These are phyloP conservation scores for Thielaviopsis musarum DNA, from an alignment of 2,329 filamentous ascomycete genomes.

Conservation along the genomic window DNA sequence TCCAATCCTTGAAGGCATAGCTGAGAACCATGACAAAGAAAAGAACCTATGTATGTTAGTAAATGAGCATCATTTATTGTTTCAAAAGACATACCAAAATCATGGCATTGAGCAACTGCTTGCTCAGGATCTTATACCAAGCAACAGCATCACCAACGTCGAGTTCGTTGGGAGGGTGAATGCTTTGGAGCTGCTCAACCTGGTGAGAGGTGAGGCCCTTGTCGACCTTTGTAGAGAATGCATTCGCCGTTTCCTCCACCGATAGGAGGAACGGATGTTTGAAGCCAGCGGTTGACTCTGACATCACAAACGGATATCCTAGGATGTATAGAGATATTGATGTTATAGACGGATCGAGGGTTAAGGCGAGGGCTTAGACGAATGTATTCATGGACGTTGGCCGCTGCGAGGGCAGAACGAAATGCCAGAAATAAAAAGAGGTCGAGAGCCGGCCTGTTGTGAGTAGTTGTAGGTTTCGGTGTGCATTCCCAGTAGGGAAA, in stretches of 20 bases:
- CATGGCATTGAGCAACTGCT: constrained; percentile 65
- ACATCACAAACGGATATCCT: background rate
- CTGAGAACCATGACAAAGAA: constrained; percentile 60
- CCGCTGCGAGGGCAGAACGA: background rate
- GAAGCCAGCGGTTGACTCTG: constrained; percentile 2
- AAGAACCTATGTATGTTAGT: constrained; percentile 39
- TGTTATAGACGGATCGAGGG: background rate
- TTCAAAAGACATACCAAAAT: constrained; percentile 36
- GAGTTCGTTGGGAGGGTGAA: constrained; percentile 53
- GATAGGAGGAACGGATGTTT: constrained; percentile 45
- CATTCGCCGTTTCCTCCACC: constrained; percentile 42
- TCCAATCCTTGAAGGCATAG: constrained; percentile 49
- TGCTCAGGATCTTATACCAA: constrained; percentile 55
- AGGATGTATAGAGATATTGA: background rate
- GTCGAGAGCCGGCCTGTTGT: background rate
- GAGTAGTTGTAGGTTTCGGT: background rate
- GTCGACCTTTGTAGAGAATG: constrained; percentile 46
- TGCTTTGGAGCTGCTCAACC: constrained; percentile 38
- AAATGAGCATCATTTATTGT: no score
- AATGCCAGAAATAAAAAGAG: background rate
- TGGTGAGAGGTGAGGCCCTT: constrained; percentile 46
- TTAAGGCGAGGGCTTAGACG: background rate
- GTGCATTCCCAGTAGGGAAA: background rate
- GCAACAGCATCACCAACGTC: constrained; percentile 50
- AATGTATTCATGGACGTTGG: constrained; percentile 1